These are phyloP conservation scores for Ustilago trichophora DNA, from an alignment of 1,284 basidiomycete species.

Conservation along the genomic window DNA sequence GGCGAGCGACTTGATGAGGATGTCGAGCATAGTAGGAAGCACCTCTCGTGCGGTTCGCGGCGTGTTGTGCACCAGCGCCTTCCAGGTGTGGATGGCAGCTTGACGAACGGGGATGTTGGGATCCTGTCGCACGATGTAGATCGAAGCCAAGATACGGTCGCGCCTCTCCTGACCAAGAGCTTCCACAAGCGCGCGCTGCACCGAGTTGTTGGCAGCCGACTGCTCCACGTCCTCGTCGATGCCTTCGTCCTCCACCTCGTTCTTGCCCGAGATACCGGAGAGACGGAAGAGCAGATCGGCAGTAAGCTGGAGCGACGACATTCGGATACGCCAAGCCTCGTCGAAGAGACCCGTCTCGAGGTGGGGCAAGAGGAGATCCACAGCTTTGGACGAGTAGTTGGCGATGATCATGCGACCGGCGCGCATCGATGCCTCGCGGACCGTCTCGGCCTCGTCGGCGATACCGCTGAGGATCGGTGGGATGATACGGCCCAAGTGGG, in stretches of 20 bases:
- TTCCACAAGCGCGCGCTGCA: slow-evolving; percentile 81
- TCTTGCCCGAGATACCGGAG: slow-evolving; percentile 94
- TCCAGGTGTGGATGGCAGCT: slow-evolving; percentile 96
- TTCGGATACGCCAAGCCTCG: slow-evolving; percentile 90
- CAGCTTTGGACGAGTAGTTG: slow-evolving; percentile 90
- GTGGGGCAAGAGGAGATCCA: slow-evolving; percentile 92
- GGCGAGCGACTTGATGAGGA: slow-evolving; percentile 79
- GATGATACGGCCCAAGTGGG: slow-evolving; percentile 93
- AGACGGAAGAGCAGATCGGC: slow-evolving; percentile 97
- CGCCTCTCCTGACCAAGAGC: slow-evolving; percentile 87
- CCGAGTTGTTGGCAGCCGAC: slow-evolving; percentile 70
- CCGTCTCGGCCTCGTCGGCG: slow-evolving; percentile 90
- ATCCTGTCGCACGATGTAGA: slow-evolving; percentile 95
- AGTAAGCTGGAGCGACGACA: slow-evolving; percentile 88
- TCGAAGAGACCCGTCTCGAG: slow-evolving; percentile 96
- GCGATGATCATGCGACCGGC: slow-evolving; percentile 99
- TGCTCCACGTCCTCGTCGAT: slow-evolving; percentile 71
- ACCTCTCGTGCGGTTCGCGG: slow-evolving; percentile 82
- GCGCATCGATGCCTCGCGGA: slow-evolving; percentile 92
- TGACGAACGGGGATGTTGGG: slow-evolving; percentile 88
- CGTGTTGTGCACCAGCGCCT: slow-evolving; percentile 87
- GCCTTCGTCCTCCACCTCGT: slow-evolving; percentile 72
- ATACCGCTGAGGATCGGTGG: slow-evolving; percentile 90
- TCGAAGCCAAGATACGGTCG: slow-evolving; percentile 86
- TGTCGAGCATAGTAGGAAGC: slow-evolving; percentile 74